phyloP scores from a whole-genome alignment of 2,329 filamentous ascomycete genomes.

The Exophiala xenobiotica region DNA sequence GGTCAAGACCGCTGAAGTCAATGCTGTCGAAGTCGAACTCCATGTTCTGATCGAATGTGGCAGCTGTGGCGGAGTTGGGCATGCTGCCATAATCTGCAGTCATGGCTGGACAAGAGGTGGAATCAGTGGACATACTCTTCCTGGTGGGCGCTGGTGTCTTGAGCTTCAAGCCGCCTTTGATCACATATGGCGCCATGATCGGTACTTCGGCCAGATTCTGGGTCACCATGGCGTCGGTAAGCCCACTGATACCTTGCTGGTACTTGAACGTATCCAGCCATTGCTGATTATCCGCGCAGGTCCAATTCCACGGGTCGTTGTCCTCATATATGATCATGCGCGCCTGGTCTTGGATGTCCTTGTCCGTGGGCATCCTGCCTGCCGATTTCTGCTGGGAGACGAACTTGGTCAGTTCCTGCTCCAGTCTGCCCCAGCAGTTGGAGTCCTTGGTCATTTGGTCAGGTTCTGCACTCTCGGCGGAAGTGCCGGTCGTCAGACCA shows the following conservation, averaged over 20 bases:
- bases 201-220: slow-evolving; percentile 36
- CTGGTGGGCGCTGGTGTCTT: slow-evolving; percentile 32
- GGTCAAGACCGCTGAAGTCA: slow-evolving; percentile 29
- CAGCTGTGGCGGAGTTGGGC: slow-evolving; percentile 12
- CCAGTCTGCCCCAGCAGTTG: slow-evolving; percentile 44
- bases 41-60: slow-evolving; percentile 25
- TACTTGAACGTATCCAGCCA: slow-evolving; percentile 48
- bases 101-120: slow-evolving; percentile 4
- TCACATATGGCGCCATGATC: slow-evolving; percentile 45
- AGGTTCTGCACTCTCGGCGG: slow-evolving; percentile 22
- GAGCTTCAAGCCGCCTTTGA: slow-evolving; percentile 39
- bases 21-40: slow-evolving; percentile 31
- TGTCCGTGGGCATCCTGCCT: slow-evolving; percentile 39
- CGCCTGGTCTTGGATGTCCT: slow-evolving; percentile 35
- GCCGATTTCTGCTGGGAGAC: slow-evolving; percentile 37
- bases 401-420: slow-evolving; percentile 41
- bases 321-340: slow-evolving; percentile 34
- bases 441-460: slow-evolving; percentile 30
- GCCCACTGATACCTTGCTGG: slow-evolving; percentile 40
- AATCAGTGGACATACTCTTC: slow-evolving; percentile 14
- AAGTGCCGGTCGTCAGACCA: slow-evolving; percentile 24
- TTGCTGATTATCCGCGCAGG: slow-evolving; percentile 47
- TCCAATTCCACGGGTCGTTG: slow-evolving; percentile 40
- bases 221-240: slow-evolving; percentile 19
- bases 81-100: slow-evolving; percentile 17